Conservation (phyloP, 805 yeast genomes). For the Candida awuae region DNA sequence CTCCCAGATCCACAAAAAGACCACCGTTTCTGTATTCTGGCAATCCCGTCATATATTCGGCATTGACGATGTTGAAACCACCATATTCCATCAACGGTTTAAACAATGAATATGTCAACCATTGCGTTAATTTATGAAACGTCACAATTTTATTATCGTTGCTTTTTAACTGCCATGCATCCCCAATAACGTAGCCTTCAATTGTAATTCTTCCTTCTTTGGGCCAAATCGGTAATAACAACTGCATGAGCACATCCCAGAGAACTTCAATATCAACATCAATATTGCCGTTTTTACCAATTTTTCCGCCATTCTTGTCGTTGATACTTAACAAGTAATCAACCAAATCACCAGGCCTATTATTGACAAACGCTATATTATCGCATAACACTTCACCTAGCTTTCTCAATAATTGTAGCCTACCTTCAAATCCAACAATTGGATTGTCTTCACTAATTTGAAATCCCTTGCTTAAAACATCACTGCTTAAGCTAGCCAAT, state of each 20-base stretch:
- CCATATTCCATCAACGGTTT: conserved; percentile 44
- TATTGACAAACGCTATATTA: conserved; percentile 34
- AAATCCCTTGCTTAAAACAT: conserved; percentile 34
- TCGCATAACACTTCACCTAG: conserved; percentile 40
- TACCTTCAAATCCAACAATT: conserved; percentile 47
- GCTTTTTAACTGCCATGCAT: conserved; percentile 47
- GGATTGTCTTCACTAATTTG: conserved; percentile 44
- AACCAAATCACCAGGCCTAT: conserved; percentile 41
- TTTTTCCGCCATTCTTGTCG: no score
- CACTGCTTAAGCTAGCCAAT: conserved; percentile 30
- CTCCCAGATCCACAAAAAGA: conserved; percentile 47
- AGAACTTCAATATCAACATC: conserved; percentile 38
- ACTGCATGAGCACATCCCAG: conserved; percentile 51
- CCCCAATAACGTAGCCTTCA: conserved; percentile 48
- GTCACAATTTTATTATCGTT: conserved; percentile 41
- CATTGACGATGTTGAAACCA: conserved; percentile 32
- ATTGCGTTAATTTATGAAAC: conserved; percentile 59
- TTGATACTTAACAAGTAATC: no score
- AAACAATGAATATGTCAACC: conserved; percentile 56
- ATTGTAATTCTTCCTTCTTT: conserved; percentile 43
- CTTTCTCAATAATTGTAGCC: conserved; percentile 37
- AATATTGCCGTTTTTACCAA: conserved; percentile 12
- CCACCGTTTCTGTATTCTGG: conserved; percentile 66
- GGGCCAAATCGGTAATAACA: conserved; percentile 55
- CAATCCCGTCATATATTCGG: conserved; percentile 42